These are phyloP conservation scores for Echites panduratus DNA, from an alignment of 257 asterid species.

Conservation along the genomic window DNA sequence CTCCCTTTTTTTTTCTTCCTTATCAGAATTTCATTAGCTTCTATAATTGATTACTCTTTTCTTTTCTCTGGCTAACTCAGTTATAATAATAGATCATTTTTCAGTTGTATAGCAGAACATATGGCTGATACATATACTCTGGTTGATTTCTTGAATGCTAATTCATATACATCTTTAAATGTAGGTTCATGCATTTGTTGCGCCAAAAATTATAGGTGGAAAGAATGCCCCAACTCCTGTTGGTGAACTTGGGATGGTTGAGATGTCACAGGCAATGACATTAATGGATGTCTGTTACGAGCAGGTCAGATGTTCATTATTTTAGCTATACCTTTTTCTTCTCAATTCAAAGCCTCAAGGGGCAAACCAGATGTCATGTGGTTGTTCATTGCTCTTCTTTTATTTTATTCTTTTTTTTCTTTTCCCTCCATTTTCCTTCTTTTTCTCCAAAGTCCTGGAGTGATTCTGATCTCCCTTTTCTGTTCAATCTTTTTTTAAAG, in stretches of 20 bases:
- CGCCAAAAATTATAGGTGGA: conserved; percentile 96
- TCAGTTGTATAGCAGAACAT: too few relatives aligned
- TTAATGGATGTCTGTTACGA: conserved; percentile 71
- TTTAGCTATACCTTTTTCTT: background rate
- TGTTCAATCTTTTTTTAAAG: too few relatives aligned
- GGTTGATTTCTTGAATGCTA: background rate
- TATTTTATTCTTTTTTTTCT: too few relatives aligned
- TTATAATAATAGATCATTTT: background rate
- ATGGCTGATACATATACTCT: background rate
- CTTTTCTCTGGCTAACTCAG: background rate
- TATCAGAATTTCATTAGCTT: background rate
- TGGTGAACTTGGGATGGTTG: conserved; percentile 99
- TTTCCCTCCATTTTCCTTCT: too few relatives aligned
- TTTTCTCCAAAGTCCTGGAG: too few relatives aligned
- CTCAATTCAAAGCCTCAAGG: background rate
- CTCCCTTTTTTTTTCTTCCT: too few relatives aligned
- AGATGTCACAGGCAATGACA: conserved; percentile 95
- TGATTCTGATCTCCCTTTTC: too few relatives aligned
- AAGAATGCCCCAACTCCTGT: conserved; percentile 89
- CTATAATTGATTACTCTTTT: background rate
- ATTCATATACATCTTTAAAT: conserved; percentile 5
- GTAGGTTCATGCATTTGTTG: conserved; percentile 93
- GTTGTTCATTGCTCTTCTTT: too few relatives aligned
- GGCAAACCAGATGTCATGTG: background rate
- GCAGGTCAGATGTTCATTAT: conserved; percentile 45